Percentiles rank a stretch among this genome's conserved stretches.
Conservation (phyloP, 108 stramenopile species). For the Conticribra guillardii region DNA sequence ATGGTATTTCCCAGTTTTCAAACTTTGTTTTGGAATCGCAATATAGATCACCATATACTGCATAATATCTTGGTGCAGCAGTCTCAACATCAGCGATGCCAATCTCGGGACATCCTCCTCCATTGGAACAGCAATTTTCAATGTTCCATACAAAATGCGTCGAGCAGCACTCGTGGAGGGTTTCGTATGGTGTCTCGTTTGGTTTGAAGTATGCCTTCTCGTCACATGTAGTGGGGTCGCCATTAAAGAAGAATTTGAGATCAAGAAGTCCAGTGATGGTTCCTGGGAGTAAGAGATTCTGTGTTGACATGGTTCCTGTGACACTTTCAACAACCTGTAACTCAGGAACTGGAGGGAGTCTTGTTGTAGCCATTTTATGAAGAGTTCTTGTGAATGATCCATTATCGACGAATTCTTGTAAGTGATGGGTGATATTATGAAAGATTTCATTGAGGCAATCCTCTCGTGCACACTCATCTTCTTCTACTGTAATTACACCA, state of each 20-base stretch:
- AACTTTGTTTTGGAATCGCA: conserved; percentile 31
- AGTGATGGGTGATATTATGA: conserved; percentile 8
- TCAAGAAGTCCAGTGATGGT: conserved; percentile 36
- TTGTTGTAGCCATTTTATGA: conserved; percentile 6
- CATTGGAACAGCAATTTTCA: conserved; percentile 24
- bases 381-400: conserved; percentile 16
- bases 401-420: conserved; percentile 21
- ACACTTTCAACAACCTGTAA: conserved; percentile 16
- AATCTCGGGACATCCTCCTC: conserved; percentile 39
- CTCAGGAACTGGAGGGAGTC: conserved; percentile 51
- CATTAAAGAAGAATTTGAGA: conserved; percentile 28
- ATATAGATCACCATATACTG: too few relatives aligned
- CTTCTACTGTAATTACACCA: conserved; percentile 42
- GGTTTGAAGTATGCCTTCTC: conserved; percentile 28
- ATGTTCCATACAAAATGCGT: conserved; percentile 30
- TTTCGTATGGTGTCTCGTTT: conserved; percentile 31
- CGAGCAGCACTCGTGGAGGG: conserved; percentile 31
- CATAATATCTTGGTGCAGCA: too few relatives aligned
- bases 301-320: conserved; percentile 3
- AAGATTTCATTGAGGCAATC: conserved; percentile 27
- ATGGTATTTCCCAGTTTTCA: conserved; percentile 30
- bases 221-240: conserved; percentile 31
- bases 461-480: conserved; percentile 27
- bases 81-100: neutral
- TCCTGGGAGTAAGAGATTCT: conserved; percentile 35